phyloP scores from a whole-genome alignment of 805 yeast genomes.

The Starmera dryadoides region DNA sequence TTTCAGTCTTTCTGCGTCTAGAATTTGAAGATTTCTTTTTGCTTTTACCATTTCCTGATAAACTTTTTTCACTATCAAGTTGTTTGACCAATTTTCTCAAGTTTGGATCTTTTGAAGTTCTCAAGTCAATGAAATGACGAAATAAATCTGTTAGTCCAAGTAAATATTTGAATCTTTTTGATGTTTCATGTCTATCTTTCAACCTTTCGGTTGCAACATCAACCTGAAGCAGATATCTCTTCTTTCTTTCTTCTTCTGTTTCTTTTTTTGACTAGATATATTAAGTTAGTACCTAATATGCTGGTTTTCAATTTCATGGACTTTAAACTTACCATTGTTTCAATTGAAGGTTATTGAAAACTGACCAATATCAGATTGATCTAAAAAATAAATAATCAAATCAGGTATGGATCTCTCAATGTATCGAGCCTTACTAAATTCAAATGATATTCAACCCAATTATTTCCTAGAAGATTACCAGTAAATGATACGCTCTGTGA shows the following conservation, averaged over 20 bases:
- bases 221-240: slow-evolving; percentile 38
- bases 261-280: slow-evolving; percentile 5
- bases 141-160: slow-evolving; percentile 80
- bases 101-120: slow-evolving; percentile 70
- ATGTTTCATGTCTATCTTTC: slow-evolving; percentile 57
- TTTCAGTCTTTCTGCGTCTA: slow-evolving; percentile 82
- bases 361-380: too few relatives aligned
- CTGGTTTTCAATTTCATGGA: too few relatives aligned
- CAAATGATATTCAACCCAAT: too few relatives aligned
- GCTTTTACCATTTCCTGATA: slow-evolving; percentile 21
- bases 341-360: too few relatives aligned
- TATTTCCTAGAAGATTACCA: too few relatives aligned
- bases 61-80: slow-evolving; percentile 43
- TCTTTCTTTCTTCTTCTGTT: slow-evolving; percentile 33
- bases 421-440: too few relatives aligned
- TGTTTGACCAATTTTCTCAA: slow-evolving; percentile 55
- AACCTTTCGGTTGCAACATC: slow-evolving; percentile 55
- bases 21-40: slow-evolving; percentile 17
- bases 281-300: too few relatives aligned
- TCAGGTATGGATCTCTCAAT: too few relatives aligned
- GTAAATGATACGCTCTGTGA: not conserved
- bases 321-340: too few relatives aligned
- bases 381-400: too few relatives aligned
- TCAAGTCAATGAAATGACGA: slow-evolving; percentile 78
- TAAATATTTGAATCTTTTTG: slow-evolving; percentile 72